A percentile compares a stretch with the other conserved stretches of the same genome.
These are phyloP conservation scores for Coleophoma crateriformis DNA, from an alignment of 2,329 filamentous ascomycete genomes.

Conservation along the genomic window DNA sequence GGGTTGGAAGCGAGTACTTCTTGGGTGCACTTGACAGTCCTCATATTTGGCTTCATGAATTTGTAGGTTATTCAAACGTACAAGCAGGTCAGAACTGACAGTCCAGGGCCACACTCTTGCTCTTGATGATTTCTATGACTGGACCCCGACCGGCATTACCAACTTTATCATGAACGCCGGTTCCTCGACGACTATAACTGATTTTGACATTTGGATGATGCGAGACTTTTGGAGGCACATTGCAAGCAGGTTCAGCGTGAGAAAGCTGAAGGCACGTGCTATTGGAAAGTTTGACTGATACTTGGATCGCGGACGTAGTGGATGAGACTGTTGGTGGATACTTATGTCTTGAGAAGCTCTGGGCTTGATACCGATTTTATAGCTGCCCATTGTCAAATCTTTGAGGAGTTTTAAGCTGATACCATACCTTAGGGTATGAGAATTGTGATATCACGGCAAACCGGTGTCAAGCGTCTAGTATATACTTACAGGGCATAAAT, in stretches of 20 bases:
- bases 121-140: constrained; percentile 36
- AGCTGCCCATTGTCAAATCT: too few species aligned
- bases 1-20: constrained; percentile 38
- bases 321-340: too few species aligned
- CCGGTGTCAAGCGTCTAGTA: too few species aligned
- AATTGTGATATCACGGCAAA: too few species aligned
- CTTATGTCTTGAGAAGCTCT: too few species aligned
- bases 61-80: not conserved
- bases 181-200: constrained; percentile 34
- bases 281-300: not conserved
- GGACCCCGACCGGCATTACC: constrained; percentile 33
- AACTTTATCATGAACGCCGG: constrained; percentile 42
- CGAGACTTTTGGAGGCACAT: constrained; percentile 39
- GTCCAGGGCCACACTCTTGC: constrained; percentile 34
- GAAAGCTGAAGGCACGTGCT: not conserved
- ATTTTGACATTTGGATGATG: constrained; percentile 44
- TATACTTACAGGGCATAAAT: too few species aligned
- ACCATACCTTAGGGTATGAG: too few species aligned
- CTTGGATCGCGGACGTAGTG: too few species aligned
- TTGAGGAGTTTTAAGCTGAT: too few species aligned
- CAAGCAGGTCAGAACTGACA: not conserved
- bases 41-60: constrained; percentile 42
- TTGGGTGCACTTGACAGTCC: constrained; percentile 31
- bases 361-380: too few species aligned
- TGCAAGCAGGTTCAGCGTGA: constrained; percentile 3